A percentile compares a stretch with the other conserved stretches of the same genome.
Evolutionary conservation across 495 filamentous ascomycete genomes (phyloP).

Genomic region (Oleoguttula mirabilis): DNA sequence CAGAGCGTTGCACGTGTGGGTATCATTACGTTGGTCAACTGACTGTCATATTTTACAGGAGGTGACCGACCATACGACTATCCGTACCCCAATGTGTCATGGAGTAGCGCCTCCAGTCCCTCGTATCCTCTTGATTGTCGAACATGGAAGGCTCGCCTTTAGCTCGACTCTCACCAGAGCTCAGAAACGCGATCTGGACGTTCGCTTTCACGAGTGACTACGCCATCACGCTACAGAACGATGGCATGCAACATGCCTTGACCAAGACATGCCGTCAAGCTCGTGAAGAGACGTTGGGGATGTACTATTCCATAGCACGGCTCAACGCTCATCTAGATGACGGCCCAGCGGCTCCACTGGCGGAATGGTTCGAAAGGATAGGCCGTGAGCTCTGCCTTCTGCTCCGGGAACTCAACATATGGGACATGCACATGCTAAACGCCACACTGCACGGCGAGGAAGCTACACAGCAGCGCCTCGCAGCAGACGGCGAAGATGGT

Average conservation of each 20-base stretch:
- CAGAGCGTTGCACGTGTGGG: no score
- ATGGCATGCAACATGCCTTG: constrained; percentile 1
- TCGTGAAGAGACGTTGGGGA: constrained; percentile 4
- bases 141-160: constrained; percentile 11
- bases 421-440: constrained; percentile 18
- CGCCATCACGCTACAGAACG: constrained; percentile 4
- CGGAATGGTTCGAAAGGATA: constrained; percentile 3
- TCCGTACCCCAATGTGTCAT: no score
- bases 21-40: no score
- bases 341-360: constrained; percentile 8
- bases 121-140: no score
- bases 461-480: neutral
- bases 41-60: no score
- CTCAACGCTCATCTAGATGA: constrained; percentile 19
- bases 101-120: no score
- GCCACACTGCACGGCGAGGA: constrained; percentile 8
- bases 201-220: constrained; percentile 5
- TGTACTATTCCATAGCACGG: constrained; percentile 9
- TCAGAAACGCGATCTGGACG: constrained; percentile 8
- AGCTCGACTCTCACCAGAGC: constrained; percentile 8
- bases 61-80: no score
- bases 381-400: constrained; percentile 3
- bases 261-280: constrained; percentile 7
- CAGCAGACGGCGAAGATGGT: no score
- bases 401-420: constrained; percentile 9